These are phyloP conservation scores for Trametes pubescens DNA, from an alignment of 1,284 basidiomycete genomes.

Conservation along the genomic window DNA sequence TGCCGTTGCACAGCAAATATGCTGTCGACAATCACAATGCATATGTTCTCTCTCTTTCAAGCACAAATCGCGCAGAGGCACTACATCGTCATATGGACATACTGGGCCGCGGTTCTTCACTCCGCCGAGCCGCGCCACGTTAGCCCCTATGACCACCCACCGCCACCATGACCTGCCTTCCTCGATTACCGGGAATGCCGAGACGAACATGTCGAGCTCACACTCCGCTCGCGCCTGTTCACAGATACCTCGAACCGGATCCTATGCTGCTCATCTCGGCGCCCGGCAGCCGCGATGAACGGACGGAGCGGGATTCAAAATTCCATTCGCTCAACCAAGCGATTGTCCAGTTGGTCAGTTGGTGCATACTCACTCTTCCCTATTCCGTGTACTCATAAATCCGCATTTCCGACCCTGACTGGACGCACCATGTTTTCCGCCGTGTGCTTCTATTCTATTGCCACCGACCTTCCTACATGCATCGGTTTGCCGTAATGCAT, in stretches of 20 bases:
- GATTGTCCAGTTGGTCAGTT: conserved; percentile 88
- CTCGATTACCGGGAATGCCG: conserved; percentile 7
- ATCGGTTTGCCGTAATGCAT: conserved; percentile 1
- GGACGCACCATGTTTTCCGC: neutral
- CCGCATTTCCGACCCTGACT: conserved; percentile 15
- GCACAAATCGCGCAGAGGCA: conserved; percentile 8
- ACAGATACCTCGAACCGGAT: conserved; percentile 95
- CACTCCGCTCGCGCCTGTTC: conserved; percentile 4
- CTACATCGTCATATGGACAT: neutral
- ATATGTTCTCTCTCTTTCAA: neutral
- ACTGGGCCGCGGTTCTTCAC: neutral
- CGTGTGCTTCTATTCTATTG: neutral
- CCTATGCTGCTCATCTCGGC: conserved; percentile 85
- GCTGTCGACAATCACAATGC: neutral
- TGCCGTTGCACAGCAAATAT: conserved; percentile 8
- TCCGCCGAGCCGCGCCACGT: conserved; percentile 6
- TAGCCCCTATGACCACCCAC: conserved; percentile 5
- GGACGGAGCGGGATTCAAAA: conserved; percentile 76
- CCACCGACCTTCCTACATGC: conserved; percentile 2
- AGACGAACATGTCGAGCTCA: conserved; percentile 19
- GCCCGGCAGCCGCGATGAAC: conserved; percentile 61
- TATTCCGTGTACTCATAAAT: conserved; percentile 19
- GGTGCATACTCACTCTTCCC: neutral
- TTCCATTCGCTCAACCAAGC: conserved; percentile 96
- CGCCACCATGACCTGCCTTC: neutral